These are phyloP conservation scores for Selaginella tamariscina DNA, from an alignment of 75 land plant species.

Conservation along the genomic window DNA sequence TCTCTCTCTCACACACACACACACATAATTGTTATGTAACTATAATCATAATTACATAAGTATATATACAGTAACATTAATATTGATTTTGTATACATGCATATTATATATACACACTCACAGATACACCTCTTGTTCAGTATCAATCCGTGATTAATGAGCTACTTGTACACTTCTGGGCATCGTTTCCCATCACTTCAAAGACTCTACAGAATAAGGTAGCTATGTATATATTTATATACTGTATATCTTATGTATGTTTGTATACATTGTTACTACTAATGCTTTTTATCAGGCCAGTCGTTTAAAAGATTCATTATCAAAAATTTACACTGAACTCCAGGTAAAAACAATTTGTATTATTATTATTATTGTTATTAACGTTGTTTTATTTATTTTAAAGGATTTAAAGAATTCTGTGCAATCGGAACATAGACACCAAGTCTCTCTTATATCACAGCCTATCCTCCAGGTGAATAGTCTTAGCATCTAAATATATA, in stretches of 20 bases:
- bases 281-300: slow-evolving; percentile 18
- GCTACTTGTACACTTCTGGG: slow-evolving; percentile 85
- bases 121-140: slow-evolving; percentile 25
- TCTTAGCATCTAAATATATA: background rate
- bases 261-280: background rate
- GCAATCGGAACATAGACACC: slow-evolving; percentile 60
- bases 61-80: no score
- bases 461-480: slow-evolving; percentile 67
- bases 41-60: no score
- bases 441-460: slow-evolving; percentile 63
- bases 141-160: slow-evolving; percentile 75
- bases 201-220: slow-evolving; percentile 4
- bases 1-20: background rate
- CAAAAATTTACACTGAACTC: slow-evolving; percentile 34
- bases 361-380: background rate
- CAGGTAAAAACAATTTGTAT: slow-evolving; percentile 20
- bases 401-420: slow-evolving; percentile 49
- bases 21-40: background rate
- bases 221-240: background rate
- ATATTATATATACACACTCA: background rate
- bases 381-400: slow-evolving; percentile 3
- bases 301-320: slow-evolving; percentile 47
- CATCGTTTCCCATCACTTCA: slow-evolving; percentile 79
- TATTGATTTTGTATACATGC: background rate
- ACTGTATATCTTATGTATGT: background rate